Evolutionary conservation across 805 yeast genomes (phyloP).

Genomic region (Yarrowia sp.): DNA sequence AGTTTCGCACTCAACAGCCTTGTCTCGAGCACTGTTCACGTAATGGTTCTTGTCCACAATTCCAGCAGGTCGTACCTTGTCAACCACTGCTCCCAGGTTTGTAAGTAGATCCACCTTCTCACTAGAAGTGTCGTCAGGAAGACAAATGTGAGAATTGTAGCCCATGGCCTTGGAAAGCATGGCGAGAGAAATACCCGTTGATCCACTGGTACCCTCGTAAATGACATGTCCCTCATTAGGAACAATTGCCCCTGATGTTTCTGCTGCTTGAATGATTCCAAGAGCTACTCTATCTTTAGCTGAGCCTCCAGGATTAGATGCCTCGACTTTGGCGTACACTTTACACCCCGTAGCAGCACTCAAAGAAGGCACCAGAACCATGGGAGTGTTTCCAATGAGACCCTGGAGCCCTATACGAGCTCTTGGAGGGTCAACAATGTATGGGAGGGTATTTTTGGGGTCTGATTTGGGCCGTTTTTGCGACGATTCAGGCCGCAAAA

Average conservation of each 20-base stretch:
- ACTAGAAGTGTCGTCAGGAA: constrained; percentile 87
- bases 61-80: constrained; percentile 88
- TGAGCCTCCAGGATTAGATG: constrained; percentile 88
- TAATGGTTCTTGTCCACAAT: constrained; percentile 92
- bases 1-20: not conserved
- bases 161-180: constrained; percentile 86
- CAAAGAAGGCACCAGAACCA: constrained; percentile 68
- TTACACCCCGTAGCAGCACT: constrained; percentile 73
- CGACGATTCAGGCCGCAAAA: not conserved
- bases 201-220: constrained; percentile 94
- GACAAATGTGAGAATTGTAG: constrained; percentile 84
- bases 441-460: not conserved
- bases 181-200: constrained; percentile 93
- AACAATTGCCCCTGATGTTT: constrained; percentile 51
- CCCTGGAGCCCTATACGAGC: constrained; percentile 58
- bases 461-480: not conserved
- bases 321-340: constrained; percentile 81
- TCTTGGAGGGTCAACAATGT: not conserved
- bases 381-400: constrained; percentile 86
- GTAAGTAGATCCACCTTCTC: constrained; percentile 74
- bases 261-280: constrained; percentile 72
- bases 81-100: constrained; percentile 76
- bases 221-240: constrained; percentile 68
- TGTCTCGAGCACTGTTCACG: constrained; percentile 72
- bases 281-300: constrained; percentile 94